A percentile compares a stretch with the other conserved stretches of the same genome.
Conservation (phyloP, 371 early-diverging fungal genomes). For the Saksenaea oblongispora region DNA sequence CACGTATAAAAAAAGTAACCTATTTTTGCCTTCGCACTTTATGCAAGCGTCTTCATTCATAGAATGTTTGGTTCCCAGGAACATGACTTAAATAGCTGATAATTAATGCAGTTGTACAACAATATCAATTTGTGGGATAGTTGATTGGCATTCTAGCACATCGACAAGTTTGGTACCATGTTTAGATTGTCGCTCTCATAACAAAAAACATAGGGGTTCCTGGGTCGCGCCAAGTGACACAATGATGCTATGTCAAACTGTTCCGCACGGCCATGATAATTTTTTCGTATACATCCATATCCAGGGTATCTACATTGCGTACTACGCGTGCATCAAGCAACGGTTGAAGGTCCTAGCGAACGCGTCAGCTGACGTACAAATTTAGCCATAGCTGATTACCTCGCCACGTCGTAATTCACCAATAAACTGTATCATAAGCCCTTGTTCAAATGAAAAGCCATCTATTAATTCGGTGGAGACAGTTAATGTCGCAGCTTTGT, state of each 20-base stretch:
- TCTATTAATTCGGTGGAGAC: slow-evolving; percentile 4
- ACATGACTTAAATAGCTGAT: too few relatives aligned
- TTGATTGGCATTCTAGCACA: too few relatives aligned
- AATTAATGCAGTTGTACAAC: too few relatives aligned
- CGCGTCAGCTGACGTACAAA: not conserved
- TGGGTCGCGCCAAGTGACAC: too few relatives aligned
- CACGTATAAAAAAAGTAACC: too few relatives aligned
- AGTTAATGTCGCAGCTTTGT: not conserved
- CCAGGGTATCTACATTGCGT: slow-evolving; percentile 12
- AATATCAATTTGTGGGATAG: too few relatives aligned
- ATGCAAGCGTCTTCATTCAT: too few relatives aligned
- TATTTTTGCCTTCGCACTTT: too few relatives aligned
- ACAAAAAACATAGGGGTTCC: too few relatives aligned
- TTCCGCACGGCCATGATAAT: not conserved
- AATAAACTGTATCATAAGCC: slow-evolving; percentile 8
- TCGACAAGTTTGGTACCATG: too few relatives aligned
- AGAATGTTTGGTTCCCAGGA: too few relatives aligned
- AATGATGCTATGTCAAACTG: not conserved
- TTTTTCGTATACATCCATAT: slow-evolving; percentile 16
- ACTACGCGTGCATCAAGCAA: slow-evolving; percentile 10
- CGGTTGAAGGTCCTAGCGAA: not conserved
- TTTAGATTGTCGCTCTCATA: too few relatives aligned
- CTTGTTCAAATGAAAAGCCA: slow-evolving; percentile 9
- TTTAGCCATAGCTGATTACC: not conserved
- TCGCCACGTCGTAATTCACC: slow-evolving; percentile 7